Conservation (phyloP, 1,139 yeast species). For the Spathaspora sp. region DNA sequence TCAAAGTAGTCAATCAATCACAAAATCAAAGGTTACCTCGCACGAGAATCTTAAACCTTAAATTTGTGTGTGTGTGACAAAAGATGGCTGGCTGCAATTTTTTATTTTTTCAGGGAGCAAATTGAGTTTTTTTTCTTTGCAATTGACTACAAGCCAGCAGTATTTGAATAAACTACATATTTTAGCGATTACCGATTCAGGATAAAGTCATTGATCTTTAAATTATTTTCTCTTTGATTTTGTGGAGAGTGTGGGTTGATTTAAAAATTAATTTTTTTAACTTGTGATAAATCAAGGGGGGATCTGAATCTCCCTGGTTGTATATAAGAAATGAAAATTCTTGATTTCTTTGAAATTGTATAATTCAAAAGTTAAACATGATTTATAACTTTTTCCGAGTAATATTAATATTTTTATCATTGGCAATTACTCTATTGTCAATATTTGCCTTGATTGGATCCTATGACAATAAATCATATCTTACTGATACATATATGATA, state of each 20-base stretch:
- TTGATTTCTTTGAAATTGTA: background rate
- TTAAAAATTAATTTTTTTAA: background rate
- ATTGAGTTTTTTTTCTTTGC: background rate
- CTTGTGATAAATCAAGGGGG: too few species aligned
- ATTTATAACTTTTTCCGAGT: constrained; percentile 38
- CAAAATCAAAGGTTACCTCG: too few species aligned
- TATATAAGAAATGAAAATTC: background rate
- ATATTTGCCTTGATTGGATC: constrained; percentile 46
- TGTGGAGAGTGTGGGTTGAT: background rate
- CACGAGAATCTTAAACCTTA: too few species aligned
- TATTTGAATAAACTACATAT: background rate
- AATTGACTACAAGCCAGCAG: constrained; percentile 7
- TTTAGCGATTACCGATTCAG: background rate
- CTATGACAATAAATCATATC: constrained; percentile 32
- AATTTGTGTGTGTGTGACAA: background rate
- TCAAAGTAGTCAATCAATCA: too few species aligned
- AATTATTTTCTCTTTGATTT: background rate
- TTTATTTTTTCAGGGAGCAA: background rate
- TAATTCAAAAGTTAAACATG: constrained; percentile 3
- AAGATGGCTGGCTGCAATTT: constrained; percentile 8
- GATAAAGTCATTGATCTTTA: background rate
- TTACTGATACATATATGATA: constrained; percentile 38
- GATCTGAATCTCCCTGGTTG: too few species aligned
- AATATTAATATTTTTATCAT: constrained; percentile 33
- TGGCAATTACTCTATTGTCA: constrained; percentile 35